phyloP scores from a whole-genome alignment of 2,329 filamentous ascomycete species.

The Aspergillus thermomutatus region DNA sequence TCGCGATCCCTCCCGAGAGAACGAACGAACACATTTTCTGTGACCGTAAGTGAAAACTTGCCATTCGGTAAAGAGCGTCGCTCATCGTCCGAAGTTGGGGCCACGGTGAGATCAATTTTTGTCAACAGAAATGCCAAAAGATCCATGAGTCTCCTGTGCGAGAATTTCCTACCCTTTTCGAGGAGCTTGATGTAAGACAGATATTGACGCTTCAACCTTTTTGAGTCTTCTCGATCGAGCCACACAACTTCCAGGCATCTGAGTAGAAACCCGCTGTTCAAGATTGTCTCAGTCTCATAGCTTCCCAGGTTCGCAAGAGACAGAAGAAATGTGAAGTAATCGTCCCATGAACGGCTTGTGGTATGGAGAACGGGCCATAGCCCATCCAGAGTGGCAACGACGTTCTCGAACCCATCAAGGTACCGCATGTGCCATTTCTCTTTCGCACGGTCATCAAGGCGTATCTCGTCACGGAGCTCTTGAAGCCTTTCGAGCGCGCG shows the following conservation, averaged over 20 bases:
- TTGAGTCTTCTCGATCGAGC: conserved; percentile 51
- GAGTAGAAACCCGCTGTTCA: conserved; percentile 60
- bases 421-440: conserved; percentile 26
- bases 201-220: conserved; percentile 56
- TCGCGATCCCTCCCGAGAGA: conserved; percentile 32
- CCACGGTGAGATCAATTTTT: conserved; percentile 35
- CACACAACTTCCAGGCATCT: conserved; percentile 59
- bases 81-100: conserved; percentile 24
- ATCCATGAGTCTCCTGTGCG: conserved; percentile 40
- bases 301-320: conserved; percentile 62
- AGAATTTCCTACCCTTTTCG: conserved; percentile 47
- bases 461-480: conserved; percentile 22
- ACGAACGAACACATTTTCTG: conserved; percentile 33
- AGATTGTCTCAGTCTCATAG: conserved; percentile 55
- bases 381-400: conserved; percentile 50
- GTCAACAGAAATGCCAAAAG: conserved; percentile 39
- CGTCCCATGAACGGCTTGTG: conserved; percentile 66
- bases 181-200: conserved; percentile 39
- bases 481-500: conserved; percentile 54
- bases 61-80: conserved; percentile 23
- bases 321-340: conserved; percentile 70
- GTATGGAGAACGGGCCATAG: conserved; percentile 64
- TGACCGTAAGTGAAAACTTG: conserved; percentile 31
- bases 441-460: conserved; percentile 22
- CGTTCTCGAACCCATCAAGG: conserved; percentile 25